Evolutionary conservation across 106 monocot species (phyloP), one percentile per base, ranked within the genome.

Genomic region (Phalaenopsis aphrodite): DNA sequence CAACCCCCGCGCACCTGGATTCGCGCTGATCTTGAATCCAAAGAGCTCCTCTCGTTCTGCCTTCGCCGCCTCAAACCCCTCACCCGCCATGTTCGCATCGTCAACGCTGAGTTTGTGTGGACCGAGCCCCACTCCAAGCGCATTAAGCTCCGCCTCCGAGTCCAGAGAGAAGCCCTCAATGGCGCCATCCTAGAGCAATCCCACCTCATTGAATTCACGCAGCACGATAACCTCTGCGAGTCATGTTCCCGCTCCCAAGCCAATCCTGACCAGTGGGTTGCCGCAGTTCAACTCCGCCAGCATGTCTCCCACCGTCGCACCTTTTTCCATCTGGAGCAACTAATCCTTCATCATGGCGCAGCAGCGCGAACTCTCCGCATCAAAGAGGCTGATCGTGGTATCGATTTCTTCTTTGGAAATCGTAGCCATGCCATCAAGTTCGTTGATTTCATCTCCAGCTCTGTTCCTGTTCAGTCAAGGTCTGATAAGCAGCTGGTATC

Each of bases 91-190:
- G 77, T 87, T 43, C 78, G 79, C 71, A 78, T 93, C 76, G 78
- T 80, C 76, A 78, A 86, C 83, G 90, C 90, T 68, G 92, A 88
- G 81, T 90, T 93, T 84, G 77, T 90, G 61, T 98, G 92, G 90
- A 92, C 97, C 1, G 97, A 98, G 81, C 97, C 97, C 65, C 97
- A 98, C 83, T 94, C 92, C 56, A 98, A 94, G 85, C 81, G 97
- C 21, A 86, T 98, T 78, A 89, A 87, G 77, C 82, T 94, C 55
- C 84, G 81, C 49, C 81, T 98, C 39, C 87, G 84, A 46, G 87
- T 98, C 72, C 94, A 90, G 83, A 82, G 84, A 47, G 92, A 98
- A 84, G 88, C 85, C n/a, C 69, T 86, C 49, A 74, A 87, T 30
- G 90, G 89, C 30, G 88, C 94, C 61, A 83, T 92, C 77, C 75